Percentiles rank a stretch among this genome's conserved stretches.
Evolutionary conservation across 768 basidiomycete genomes (phyloP).

Genomic region (Phlegmacium glaucopus): DNA sequence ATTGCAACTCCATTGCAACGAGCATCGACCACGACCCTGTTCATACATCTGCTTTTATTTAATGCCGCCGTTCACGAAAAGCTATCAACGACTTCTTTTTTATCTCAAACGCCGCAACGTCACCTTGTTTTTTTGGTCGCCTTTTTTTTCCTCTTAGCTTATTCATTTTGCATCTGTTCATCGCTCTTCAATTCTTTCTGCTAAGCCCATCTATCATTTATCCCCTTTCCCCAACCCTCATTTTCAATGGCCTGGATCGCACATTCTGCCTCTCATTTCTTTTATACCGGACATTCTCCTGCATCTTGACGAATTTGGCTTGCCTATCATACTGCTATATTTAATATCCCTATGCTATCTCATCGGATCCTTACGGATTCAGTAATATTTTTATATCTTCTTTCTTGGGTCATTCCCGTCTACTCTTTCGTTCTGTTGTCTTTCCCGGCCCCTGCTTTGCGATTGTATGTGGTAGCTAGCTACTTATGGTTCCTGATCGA

Average conservation of each 20-base stretch:
- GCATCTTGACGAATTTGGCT: constrained; percentile 17
- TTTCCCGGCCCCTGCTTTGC: neutral
- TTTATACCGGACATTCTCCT: constrained; percentile 2
- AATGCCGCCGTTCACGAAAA: constrained; percentile 11
- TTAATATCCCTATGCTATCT: constrained; percentile 18
- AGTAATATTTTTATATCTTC: constrained; percentile 18
- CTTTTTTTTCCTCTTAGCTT: constrained; percentile 12
- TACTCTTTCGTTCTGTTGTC: neutral
- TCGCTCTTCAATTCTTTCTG: constrained; percentile 4
- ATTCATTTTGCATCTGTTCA: constrained; percentile 8
- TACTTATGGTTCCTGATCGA: constrained; percentile 1
- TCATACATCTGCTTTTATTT: constrained; percentile 8
- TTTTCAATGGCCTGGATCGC: constrained; percentile 9
- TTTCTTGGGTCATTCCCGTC: neutral
- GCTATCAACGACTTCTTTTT: constrained; percentile 3
- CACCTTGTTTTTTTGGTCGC: neutral
- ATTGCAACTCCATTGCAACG: constrained; percentile 12
- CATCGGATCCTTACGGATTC: constrained; percentile 3
- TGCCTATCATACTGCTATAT: constrained; percentile 18
- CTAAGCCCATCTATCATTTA: constrained; percentile 2
- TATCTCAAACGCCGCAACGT: constrained; percentile 8
- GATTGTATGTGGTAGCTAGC: neutral
- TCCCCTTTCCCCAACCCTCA: too few relatives aligned
- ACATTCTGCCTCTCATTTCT: constrained; percentile 9
- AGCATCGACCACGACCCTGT: constrained; percentile 11